Evolutionary conservation across 2,329 filamentous ascomycete genomes (phyloP), one percentile per base, ranked within the genome.

Genomic region (Calonectria pauciramosa): DNA sequence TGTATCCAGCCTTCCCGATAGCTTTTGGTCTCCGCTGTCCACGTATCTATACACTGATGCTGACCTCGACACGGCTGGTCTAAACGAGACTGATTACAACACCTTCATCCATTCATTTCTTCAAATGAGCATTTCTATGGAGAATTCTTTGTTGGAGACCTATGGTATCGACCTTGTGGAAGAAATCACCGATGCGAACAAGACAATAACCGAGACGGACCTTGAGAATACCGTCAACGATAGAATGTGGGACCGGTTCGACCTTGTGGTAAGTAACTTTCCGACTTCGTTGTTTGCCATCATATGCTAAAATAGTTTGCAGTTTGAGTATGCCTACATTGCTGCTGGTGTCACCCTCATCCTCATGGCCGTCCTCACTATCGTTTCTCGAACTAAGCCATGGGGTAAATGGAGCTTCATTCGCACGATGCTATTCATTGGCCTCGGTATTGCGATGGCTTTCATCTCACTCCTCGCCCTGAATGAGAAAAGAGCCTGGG

Each of bases 241-340:
- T 0, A 74, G 80, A 65, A 81, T 80, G 36, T 74, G 71, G 60
- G n/a, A 64, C 11, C 81, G 82, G 11, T 83, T 84, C 23, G 67
- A 78, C 14, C 75, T 85, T 6, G 81, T 85, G 63, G 84, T 85
- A 78, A 76, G 83, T 73, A 70, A 38, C 7, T 11, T 3, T 20
- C 34, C 13, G 16, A 14, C 34, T 9, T 11, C 5, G 1, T 13
- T 16, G 23, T 23, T 28, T 9, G 6, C 23, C 5, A 63, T 23
- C 14, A 28, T 3, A 41, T 18, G 11, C 69, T 80, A 54, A 76
- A 30, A 3, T 5, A 16, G 18, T 10, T 1, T 30, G 4, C 20
- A 85, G 83, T 86, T 86, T 70, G 78, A 81, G 23, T 85, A 83
- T 63, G 82, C 80, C 9, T 86, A 84, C 65, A 75, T 86, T 36